Evolutionary conservation across 2,329 filamentous ascomycete genomes (phyloP).

Genomic region (Alternaria solani): DNA sequence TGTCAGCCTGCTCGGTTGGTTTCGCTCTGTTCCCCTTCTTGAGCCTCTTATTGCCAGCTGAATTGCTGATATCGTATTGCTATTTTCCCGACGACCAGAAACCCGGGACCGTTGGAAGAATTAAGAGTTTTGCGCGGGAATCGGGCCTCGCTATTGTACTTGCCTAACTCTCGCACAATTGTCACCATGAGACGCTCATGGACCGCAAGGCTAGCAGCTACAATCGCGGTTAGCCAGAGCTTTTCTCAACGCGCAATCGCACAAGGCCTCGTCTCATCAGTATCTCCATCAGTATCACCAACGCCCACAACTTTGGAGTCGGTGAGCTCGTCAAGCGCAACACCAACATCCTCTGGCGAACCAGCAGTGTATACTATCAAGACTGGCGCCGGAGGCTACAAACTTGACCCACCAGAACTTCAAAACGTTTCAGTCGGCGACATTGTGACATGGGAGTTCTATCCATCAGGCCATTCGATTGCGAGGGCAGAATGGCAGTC

Average conservation of each 20-base stretch:
- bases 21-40: slow-evolving; percentile 1
- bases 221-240: slow-evolving; percentile 19
- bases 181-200: slow-evolving; percentile 19
- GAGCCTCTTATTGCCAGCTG: neutral
- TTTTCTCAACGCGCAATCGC: slow-evolving; percentile 5
- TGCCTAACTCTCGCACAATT: neutral
- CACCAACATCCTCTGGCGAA: slow-evolving; percentile 27
- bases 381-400: slow-evolving; percentile 48
- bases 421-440: slow-evolving; percentile 50
- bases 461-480: slow-evolving; percentile 54
- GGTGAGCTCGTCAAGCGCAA: slow-evolving; percentile 9
- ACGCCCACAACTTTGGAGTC: slow-evolving; percentile 7
- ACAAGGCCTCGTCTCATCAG: slow-evolving; percentile 3
- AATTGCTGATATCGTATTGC: neutral
- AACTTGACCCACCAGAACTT: slow-evolving; percentile 50
- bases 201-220: slow-evolving; percentile 20
- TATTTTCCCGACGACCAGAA: slow-evolving; percentile 1
- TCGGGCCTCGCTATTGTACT: neutral
- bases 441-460: slow-evolving; percentile 51
- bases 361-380: slow-evolving; percentile 45
- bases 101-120: neutral
- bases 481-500: slow-evolving; percentile 50
- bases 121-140: neutral
- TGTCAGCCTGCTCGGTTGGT: slow-evolving; percentile 2
- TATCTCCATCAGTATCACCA: neutral